Evolutionary conservation across 352 stramenopile species (phyloP), one percentile per base, ranked within the genome.

Genomic region (Phytophthora uliginosa): DNA sequence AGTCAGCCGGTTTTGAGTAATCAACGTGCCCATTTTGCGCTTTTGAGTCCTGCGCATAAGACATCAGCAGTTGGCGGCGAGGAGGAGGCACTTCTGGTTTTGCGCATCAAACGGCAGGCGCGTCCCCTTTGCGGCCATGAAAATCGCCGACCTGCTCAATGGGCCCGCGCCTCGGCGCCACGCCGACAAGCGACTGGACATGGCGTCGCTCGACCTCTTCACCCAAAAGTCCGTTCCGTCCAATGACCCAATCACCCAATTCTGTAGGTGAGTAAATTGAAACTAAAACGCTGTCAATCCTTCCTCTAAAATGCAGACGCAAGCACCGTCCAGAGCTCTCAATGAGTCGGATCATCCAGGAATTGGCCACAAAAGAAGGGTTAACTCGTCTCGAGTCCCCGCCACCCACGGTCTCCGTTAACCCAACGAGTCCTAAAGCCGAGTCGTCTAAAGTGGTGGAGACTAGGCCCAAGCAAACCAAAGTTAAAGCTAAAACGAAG

Each of bases 181-280:
- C 34, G 48, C 55, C 2, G 60, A 74, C 2, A 77, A 74, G 52
- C 76, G 69, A 48, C 77, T 88, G 76, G 73, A 88, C 74, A 91
- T 91, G 82, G 76, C 79, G 57, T 88, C 83, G 53, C 79, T 88
- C 20, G 81, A 88, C 55, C 69, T 80, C 9, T 86, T 83, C 31
- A 55, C 77, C 33, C 73, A 82, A 78, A 64, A 74, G 73, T 84
- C 10, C 36, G 63, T 57, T 83, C 13, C 45, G 63, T 54, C 5
- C 4, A 31, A 31, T 31, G 28, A 18, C 36, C 15, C 20, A 15
- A 50, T 9, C 47, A 28, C 20, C 47, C 40, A 51, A 42, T 22
- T 40, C 12, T 2, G 42, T 42, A 53, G 24, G 20, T 52, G 24
- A 52, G 12, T 56, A 54, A 58, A 22, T 45, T 18, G 38, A 62